phyloP scores from a whole-genome alignment of 2,329 filamentous ascomycete genomes.

The Microdochium nivale region DNA sequence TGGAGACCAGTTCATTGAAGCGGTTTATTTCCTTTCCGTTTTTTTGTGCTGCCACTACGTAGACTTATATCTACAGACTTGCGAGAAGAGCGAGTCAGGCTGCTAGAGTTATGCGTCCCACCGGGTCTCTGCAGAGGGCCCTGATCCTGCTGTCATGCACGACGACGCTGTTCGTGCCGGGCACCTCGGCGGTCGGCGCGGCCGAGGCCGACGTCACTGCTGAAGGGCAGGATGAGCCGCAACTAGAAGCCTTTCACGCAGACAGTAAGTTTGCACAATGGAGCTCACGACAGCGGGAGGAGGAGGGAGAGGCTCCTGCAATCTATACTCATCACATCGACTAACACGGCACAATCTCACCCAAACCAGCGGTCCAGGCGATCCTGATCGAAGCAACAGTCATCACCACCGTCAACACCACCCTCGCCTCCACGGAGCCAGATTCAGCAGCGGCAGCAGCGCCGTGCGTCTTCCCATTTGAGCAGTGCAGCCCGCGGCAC shows the following conservation, averaged over 20 bases:
- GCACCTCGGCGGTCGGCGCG: neutral
- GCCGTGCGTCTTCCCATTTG: neutral
- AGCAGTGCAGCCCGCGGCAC: slow-evolving; percentile 15
- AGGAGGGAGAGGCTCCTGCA: too few relatives aligned
- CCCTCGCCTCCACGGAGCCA: neutral
- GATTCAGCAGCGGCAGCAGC: neutral
- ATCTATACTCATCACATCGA: neutral
- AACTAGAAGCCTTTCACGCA: neutral
- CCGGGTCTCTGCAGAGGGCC: too few relatives aligned
- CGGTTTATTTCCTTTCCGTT: too few relatives aligned
- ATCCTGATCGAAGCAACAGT: neutral
- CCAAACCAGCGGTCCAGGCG: neutral
- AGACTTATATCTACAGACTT: too few relatives aligned
- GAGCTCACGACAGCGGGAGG: too few relatives aligned
- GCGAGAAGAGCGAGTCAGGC: too few relatives aligned
- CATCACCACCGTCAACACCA: neutral
- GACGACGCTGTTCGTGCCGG: too few relatives aligned
- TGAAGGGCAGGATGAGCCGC: neutral
- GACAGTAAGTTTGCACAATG: neutral
- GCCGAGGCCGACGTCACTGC: neutral
- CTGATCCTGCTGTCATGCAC: too few relatives aligned
- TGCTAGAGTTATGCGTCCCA: too few relatives aligned
- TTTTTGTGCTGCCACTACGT: too few relatives aligned
- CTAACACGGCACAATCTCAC: too few relatives aligned
- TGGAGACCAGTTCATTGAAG: too few relatives aligned